A percentile compares a stretch with the other conserved stretches of the same genome.
These are phyloP conservation scores for Globisporangium cylindrosporum DNA, from an alignment of 352 stramenopile species.

Conservation along the genomic window DNA sequence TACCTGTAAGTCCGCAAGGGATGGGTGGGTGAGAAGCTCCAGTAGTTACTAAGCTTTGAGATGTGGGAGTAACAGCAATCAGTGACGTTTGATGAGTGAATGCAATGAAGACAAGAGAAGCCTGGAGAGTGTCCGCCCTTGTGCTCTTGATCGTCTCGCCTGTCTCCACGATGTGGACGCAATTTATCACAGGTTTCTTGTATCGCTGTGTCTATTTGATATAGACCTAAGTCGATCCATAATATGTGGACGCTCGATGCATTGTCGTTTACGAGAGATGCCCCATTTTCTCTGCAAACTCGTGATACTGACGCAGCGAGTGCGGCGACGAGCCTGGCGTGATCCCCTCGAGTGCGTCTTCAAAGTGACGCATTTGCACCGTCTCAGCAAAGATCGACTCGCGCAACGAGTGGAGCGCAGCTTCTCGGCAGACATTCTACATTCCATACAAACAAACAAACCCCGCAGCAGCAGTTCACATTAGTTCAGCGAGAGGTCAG, in stretches of 20 bases:
- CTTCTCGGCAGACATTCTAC: constrained; percentile 86
- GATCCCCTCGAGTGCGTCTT: constrained; percentile 41
- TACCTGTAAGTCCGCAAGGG: constrained; percentile 27
- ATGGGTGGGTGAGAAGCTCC: not conserved
- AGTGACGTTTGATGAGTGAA: not conserved
- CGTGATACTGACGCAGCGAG: constrained; percentile 52
- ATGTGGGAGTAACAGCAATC: not conserved
- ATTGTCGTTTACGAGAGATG: constrained; percentile 27
- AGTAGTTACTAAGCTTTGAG: not conserved
- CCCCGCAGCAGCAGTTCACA: constrained; percentile 11
- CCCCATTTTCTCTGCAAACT: constrained; percentile 65
- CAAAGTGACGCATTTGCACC: constrained; percentile 65
- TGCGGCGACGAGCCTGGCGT: constrained; percentile 54
- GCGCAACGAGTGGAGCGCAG: constrained; percentile 65
- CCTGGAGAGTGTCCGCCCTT: not conserved
- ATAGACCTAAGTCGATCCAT: not conserved
- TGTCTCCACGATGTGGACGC: not conserved
- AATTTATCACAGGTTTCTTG: not conserved
- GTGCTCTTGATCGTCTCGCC: not conserved
- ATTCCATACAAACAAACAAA: not conserved
- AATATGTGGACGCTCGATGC: not conserved
- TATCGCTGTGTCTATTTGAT: not conserved
- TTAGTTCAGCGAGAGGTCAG: too few species aligned
- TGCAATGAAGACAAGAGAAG: not conserved
- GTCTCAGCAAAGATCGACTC: constrained; percentile 54